Base-by-base conservation (phyloP, 1,284 basidiomycete species). In the Ceraceosorus guamensis region DNA sequence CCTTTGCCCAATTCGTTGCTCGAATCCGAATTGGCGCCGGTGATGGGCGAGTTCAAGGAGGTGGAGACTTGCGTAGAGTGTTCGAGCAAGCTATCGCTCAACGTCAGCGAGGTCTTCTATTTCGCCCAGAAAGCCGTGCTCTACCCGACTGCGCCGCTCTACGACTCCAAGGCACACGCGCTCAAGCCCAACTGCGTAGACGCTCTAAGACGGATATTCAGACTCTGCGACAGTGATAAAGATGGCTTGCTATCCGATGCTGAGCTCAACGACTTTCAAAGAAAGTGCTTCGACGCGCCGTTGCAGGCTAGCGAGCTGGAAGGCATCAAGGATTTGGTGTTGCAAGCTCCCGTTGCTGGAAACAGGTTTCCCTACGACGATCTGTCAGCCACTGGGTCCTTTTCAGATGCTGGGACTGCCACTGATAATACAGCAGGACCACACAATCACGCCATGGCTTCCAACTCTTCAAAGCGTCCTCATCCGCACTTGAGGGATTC, bases 51-150 rank as follows among this genome's bases (percentile, higher is more conserved):
- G 55, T 76, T 76, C 63, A 71, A 73, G 50, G 73, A 74, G 48
- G 91, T 97, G 52, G 92, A 98, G 78, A 97, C 93, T 31, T 97
- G 92, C 71, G 89, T 98, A 35, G 93, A 97, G 79, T 95, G 91
- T 76, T 93, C 90, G 8, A 91, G 92, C 0, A 86, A 87, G 69
- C 80, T 71, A 31, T 64, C 63, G 8, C 65, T 72, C 86, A 98
- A 98, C 78, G 87, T 98, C 50, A 92, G 91, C 34, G 93, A 96
- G 77, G 90, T 96, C n/a, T 95, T 98, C 79, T 97, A 95, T 78
- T 97, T 96, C 77, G 93, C 95, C 0, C 93, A 96, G 78, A 97
- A 96, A 76, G 95, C 95, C 5, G 95, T 98, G 31, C 81, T 97
- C 14, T 91, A 97, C 76, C 93, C 95, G 1, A 95, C 92, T 5